Base-by-base conservation (phyloP, 1,139 yeast genomes). In the Taiozyma sp. region DNA sequence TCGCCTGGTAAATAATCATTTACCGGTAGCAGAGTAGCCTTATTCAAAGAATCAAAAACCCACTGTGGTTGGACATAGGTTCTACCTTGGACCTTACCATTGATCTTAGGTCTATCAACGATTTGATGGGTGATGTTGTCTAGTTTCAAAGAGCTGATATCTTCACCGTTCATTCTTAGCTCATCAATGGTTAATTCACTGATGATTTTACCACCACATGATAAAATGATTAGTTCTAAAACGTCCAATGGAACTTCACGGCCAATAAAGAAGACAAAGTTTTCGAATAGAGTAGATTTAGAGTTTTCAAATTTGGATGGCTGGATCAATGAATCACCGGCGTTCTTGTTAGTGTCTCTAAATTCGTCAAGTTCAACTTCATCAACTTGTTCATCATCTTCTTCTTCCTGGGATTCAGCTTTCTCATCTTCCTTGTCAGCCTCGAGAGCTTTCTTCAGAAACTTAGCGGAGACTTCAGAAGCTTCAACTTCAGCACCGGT, bases 1-100 rank as follows among this genome's bases (percentile, higher is more conserved):
- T 93, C 98, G 52, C 99, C 99, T 4, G 97, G 96, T 44, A 95
- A 87, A 67, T 93, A 93, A 53, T 76, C 78, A 52, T 85, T 84
- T 28, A 88, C 97, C 40, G 93, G 80, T 52, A 87, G 76, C 57
- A 93, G 76, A 56, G 79, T 77, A 48, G 83, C 80, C 71, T 87
- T 86, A 73, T 93, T 93, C 59, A 95, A 76, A 65, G 89, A 84
- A 68, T 93, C 99, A 69, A 93, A 92, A 47, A 93, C 76, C 99
- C 99, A 95, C 75, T 93, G 99, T 36, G 99, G 99, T 73, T 93
- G 99, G 48, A 92, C 71, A 66, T 95, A 95, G 0, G 96, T 88
- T 74, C 98, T 82, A 48, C 97, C 97, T 53, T 92, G 86, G 44
- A 91, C 90, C 68, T 84, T 89, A 58, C 81, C 78, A 43, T 78